These are phyloP conservation scores for Thielaviopsis musarum DNA, from an alignment of 2,329 filamentous ascomycete genomes.

Conservation along the genomic window DNA sequence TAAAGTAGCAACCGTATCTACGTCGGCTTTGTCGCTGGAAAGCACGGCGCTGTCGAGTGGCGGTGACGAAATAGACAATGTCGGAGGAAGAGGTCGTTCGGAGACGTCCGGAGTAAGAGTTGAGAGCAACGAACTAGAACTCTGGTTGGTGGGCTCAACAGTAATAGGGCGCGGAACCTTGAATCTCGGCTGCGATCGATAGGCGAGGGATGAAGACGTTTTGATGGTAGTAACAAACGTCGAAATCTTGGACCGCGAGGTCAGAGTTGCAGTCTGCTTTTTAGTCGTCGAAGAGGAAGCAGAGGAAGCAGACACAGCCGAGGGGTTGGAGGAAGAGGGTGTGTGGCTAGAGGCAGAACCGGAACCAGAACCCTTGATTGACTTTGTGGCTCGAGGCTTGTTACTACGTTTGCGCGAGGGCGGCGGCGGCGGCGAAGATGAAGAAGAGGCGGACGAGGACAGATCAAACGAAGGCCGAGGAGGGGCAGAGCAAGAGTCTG, in stretches of 20 bases:
- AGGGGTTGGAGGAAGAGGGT: conserved; percentile 1
- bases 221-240: conserved; percentile 8
- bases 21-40: neutral
- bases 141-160: neutral
- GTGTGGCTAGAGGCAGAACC: conserved; percentile 4
- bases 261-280: neutral
- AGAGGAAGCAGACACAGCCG: neutral
- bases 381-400: conserved; percentile 10
- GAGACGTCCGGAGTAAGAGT: neutral
- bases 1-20: neutral
- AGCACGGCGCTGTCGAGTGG: neutral
- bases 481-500: neutral
- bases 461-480: neutral
- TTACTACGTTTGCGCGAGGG: conserved; percentile 5
- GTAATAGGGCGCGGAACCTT: conserved; percentile 6
- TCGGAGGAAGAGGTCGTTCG: neutral
- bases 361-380: conserved; percentile 3
- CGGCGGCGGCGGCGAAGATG: conserved; percentile 1
- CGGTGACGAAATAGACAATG: neutral
- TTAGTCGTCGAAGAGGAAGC: neutral
- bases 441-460: neutral
- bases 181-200: neutral
- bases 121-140: conserved; percentile 1
- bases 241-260: conserved; percentile 1
- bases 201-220: conserved; percentile 5